Base-by-base conservation (phyloP, 73 alveolate genomes). In the Paramecium pentaurelia region DNA sequence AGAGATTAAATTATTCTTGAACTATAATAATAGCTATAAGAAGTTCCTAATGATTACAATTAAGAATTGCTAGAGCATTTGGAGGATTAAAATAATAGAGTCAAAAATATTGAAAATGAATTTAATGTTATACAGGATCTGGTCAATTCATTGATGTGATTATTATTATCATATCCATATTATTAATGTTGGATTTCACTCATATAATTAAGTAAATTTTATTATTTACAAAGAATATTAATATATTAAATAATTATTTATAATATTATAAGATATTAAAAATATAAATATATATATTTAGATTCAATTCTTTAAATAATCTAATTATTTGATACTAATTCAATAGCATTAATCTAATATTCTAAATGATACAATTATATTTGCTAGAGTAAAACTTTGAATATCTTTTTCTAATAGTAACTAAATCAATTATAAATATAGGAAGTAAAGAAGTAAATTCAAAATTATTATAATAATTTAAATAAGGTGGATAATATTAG, bases 91-190 rank as follows among this genome's bases (percentile, higher is more conserved):
- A 44, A 44, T 25, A 40, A 44, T 11, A 80, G 91, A 80, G 91
- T 80, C 9, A 49, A 42, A n/a, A 45, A 10, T 34, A 80, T 80
- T 45, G 91, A 80, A 44, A 80, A 20, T 42, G 91, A 80, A 80
- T 80, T 80, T 27, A 40, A 44, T 42, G n/a, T 25, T 0, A 4
- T 80, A 18, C 8, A 42, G 16, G 91, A 42, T 38, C 51, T 80
- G 20, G 51, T 80, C 16, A 44, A 80, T 42, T 80, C 47, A 6
- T 47, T 80, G 20, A 32, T 32, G 58, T 80, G 73, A 80, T n/a
- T 73, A 16, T n/a, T 73, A 16, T 16, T 54, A 6, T n/a, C 36
- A 54, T 18, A 54, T 54, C 70, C 6, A 54, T 54, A 16, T 54
- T 18, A 54, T n/a, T 54, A 1, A 8, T 8, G 6, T 40, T 40